Evolutionary conservation across 176 grass and related monocot genomes (phyloP), one percentile per base, ranked within the genome.

Genomic region (Typha latifolia): DNA sequence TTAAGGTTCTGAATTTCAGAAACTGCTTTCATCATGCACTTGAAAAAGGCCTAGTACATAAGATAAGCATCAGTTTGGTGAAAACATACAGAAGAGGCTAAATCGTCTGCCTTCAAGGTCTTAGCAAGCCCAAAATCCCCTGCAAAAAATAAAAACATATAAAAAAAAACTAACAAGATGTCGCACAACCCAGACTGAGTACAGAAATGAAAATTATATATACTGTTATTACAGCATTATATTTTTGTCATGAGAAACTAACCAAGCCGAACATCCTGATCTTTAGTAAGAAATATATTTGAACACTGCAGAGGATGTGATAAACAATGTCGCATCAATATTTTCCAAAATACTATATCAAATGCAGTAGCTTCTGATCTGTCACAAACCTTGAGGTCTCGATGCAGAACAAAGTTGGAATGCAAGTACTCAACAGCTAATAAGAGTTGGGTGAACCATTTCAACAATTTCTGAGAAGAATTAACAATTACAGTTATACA

Each of bases 211-310:
- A 8, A 43, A 43, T 43, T 43, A 9, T 43, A 43, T 43, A 43
- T 43, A 43, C 8, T 43, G 34, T 7, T 5, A 8, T 43, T 43
- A 43, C 34, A 43, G 7, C 34, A 43, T 43, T 43, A 43, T 43
- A 43, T 43, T 43, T 43, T 43, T 56, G 51, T 21, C 15, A 64
- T 12, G 53, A 47, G 73, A 70, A 73, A 78, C 89, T 83, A 87
- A 99, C 95, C 95, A 76, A 99, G 95, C 24, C 86, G 89, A 70
- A 99, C 83, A 27, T 99, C 84, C 23, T 99, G 95, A 83, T 94
- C 86, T 76, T 99, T 99, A 18, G 95, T 99, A 13, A 99, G 95
- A 81, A 99, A 99, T 84, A 94, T 99, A 66, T 99, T 99, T 85
- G 89, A 99, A 69, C 95, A 99, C 95, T 99, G 86, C 79, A 80